Evolutionary conservation across 2,329 filamentous ascomycete genomes (phyloP).

Genomic region (Fonsecaea multimorphosa): DNA sequence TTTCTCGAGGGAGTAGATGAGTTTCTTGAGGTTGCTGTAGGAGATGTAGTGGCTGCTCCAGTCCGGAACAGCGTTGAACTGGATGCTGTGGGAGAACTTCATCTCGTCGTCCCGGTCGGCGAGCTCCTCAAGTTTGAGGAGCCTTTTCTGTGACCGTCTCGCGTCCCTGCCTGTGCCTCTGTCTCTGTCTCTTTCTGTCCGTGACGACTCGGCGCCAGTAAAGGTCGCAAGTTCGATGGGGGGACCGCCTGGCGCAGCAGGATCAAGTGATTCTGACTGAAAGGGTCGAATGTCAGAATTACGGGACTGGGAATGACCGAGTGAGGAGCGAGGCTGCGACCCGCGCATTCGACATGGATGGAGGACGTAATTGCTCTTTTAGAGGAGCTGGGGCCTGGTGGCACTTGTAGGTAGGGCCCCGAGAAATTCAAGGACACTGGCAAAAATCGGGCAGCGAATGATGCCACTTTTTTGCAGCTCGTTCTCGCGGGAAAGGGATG

Average conservation of each 20-base stretch:
- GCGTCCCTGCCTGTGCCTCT: neutral
- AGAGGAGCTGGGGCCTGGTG: neutral
- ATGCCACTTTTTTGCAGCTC: neutral
- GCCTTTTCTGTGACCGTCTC: slow-evolving; percentile 31
- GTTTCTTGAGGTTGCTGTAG: slow-evolving; percentile 98
- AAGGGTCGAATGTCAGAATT: slow-evolving; percentile 7
- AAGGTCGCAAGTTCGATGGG: slow-evolving; percentile 35
- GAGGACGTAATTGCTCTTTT: slow-evolving; percentile 11
- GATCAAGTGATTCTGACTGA: neutral
- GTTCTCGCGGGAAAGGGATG: slow-evolving; percentile 2
- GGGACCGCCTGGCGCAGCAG: slow-evolving; percentile 9
- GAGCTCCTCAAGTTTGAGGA: slow-evolving; percentile 37
- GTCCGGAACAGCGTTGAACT: slow-evolving; percentile 99
- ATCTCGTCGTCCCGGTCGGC: slow-evolving; percentile 58
- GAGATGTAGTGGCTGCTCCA: slow-evolving; percentile 98
- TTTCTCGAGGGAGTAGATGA: slow-evolving; percentile 96
- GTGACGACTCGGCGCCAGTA: neutral
- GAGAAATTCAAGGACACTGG: neutral
- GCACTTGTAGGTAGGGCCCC: neutral
- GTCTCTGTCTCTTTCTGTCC: neutral
- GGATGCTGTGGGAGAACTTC: slow-evolving; percentile 99
- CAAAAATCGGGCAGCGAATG: slow-evolving; percentile 7
- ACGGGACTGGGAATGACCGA: slow-evolving; percentile 21
- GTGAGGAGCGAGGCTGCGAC: slow-evolving; percentile 25
- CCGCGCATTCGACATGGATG: slow-evolving; percentile 34